phyloP scores from a whole-genome alignment of 2,329 filamentous ascomycete genomes.

The Tetracladium maxilliforme region DNA sequence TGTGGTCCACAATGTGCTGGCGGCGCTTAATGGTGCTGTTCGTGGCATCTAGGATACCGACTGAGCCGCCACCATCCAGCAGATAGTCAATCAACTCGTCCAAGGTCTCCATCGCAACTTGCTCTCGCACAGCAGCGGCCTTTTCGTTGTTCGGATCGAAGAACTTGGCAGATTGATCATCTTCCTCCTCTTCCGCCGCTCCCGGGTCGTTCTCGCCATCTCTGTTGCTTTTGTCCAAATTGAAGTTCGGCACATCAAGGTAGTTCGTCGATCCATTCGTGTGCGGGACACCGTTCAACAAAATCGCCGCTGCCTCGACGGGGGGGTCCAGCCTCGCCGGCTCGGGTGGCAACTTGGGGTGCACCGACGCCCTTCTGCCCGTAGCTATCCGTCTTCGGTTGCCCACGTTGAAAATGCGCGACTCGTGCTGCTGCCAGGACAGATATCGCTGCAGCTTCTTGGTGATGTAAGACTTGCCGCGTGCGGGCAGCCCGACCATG shows the following conservation, averaged over 20 bases:
- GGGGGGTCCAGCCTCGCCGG: conserved; percentile 25
- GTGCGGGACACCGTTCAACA: conserved; percentile 33
- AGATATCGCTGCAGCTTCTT: conserved; percentile 94
- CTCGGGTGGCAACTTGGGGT: no score
- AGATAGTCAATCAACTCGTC: conserved; percentile 90
- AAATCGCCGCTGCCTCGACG: conserved; percentile 37
- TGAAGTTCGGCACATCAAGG: conserved; percentile 21
- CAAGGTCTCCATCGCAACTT: conserved; percentile 81
- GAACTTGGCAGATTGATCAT: conserved; percentile 74
- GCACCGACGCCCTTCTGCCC: no score
- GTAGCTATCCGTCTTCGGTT: conserved; percentile 74
- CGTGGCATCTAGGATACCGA: conserved; percentile 92
- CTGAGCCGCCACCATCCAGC: conserved; percentile 64
- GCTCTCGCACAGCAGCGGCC: conserved; percentile 73
- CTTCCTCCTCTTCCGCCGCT: conserved; percentile 6
- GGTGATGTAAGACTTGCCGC: conserved; percentile 97
- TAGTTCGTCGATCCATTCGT: conserved; percentile 17
- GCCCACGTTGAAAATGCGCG: conserved; percentile 93
- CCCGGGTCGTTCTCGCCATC: conserved; percentile 9
- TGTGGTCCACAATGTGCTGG: conserved; percentile 68
- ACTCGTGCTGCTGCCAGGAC: conserved; percentile 95
- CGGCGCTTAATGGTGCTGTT: conserved; percentile 87
- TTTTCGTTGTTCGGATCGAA: conserved; percentile 82
- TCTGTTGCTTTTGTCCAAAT: conserved; percentile 8
- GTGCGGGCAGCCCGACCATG: conserved; percentile 91